These are phyloP conservation scores for Coemansia sp. DNA, from an alignment of 192 early-diverging fungal species.

Conservation along the genomic window DNA sequence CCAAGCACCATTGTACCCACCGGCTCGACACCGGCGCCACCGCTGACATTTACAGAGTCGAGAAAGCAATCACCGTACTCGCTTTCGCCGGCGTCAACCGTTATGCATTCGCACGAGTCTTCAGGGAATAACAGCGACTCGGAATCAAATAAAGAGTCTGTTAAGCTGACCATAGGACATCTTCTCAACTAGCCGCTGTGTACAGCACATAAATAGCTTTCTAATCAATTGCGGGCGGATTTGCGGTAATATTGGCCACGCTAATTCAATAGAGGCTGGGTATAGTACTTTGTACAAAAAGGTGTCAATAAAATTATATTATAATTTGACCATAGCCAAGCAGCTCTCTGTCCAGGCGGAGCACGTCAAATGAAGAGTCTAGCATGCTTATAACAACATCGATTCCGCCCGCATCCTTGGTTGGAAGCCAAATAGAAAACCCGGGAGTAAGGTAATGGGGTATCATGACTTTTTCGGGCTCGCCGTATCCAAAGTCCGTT, in stretches of 20 bases:
- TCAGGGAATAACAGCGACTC: neutral
- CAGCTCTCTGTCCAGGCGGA: slow-evolving; percentile 4
- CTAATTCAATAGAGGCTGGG: no score
- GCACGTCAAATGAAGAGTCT: neutral
- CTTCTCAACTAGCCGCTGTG: slow-evolving; percentile 21
- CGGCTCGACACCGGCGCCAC: slow-evolving; percentile 5
- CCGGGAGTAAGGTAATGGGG: slow-evolving; percentile 13
- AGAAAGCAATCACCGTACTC: slow-evolving; percentile 19
- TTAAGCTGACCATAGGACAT: slow-evolving; percentile 29
- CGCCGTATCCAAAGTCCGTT: slow-evolving; percentile 13
- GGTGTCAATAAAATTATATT: neutral
- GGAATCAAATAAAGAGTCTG: neutral
- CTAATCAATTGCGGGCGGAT: no score
- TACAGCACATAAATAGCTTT: neutral
- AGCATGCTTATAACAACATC: slow-evolving; percentile 10
- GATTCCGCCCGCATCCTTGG: slow-evolving; percentile 8
- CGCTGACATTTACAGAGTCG: neutral
- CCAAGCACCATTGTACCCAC: neutral
- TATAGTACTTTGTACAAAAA: no score
- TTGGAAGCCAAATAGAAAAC: slow-evolving; percentile 17
- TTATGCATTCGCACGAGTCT: slow-evolving; percentile 1
- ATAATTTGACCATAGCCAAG: slow-evolving; percentile 7
- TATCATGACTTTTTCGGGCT: slow-evolving; percentile 6
- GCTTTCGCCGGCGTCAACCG: slow-evolving; percentile 23
- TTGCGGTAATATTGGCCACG: no score